Evolutionary conservation across 345 rosid genomes (phyloP).

Genomic region (Populus tremula): DNA sequence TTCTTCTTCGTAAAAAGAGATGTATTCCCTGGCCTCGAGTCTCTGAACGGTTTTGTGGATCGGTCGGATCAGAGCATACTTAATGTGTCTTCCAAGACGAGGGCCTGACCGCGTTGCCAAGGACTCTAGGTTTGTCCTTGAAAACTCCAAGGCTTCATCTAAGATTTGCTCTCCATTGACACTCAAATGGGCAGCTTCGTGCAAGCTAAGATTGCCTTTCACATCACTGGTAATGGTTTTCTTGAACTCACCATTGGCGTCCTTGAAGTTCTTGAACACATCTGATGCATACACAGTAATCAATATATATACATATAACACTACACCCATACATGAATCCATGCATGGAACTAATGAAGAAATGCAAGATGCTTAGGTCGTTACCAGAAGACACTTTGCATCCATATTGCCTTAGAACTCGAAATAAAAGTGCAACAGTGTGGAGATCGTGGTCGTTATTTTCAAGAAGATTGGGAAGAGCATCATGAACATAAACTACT

Average conservation of each 20-base stretch:
- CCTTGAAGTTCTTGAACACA: conserved; percentile 15
- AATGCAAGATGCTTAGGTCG: neutral
- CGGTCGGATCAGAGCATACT: neutral
- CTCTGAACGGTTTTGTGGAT: neutral
- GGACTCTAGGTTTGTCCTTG: neutral
- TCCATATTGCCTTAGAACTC: conserved; percentile 1
- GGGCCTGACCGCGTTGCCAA: neutral
- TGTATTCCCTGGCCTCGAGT: neutral
- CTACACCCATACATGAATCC: too few relatives aligned
- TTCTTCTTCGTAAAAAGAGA: neutral
- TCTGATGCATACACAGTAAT: conserved; percentile 1
- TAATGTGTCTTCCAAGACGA: neutral
- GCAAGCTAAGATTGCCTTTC: conserved; percentile 35
- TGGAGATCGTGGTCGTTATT: neutral
- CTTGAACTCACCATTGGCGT: too few relatives aligned
- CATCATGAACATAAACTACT: neutral
- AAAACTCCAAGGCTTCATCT: conserved; percentile 32
- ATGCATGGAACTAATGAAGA: too few relatives aligned
- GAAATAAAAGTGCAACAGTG: neutral
- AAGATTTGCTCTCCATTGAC: conserved; percentile 27
- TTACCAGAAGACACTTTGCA: neutral
- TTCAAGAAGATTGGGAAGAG: neutral
- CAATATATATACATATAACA: too few relatives aligned
- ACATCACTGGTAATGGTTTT: conserved; percentile 6
- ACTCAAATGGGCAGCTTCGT: conserved; percentile 36